A percentile compares a stretch with the other conserved stretches of the same genome.
Conservation (phyloP, 768 basidiomycete species). For the Mycena vulgaris region DNA sequence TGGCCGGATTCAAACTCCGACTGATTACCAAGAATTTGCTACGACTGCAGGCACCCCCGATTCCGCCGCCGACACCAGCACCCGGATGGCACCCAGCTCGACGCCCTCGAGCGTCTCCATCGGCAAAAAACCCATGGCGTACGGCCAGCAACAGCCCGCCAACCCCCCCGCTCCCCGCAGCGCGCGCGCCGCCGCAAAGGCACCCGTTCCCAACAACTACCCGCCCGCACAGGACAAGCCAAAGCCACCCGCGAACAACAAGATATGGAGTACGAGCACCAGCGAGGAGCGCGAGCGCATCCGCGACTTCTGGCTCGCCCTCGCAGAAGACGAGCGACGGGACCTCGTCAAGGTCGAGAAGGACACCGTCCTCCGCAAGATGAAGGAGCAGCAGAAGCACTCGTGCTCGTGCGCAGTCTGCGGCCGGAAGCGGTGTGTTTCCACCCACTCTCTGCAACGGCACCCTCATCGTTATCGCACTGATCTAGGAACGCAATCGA, state of each 20-base stretch:
- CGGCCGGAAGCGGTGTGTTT: conserved; percentile 92
- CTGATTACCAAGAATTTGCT: neutral
- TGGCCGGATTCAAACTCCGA: neutral
- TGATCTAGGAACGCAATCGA: conserved; percentile 91
- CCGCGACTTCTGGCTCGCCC: conserved; percentile 96
- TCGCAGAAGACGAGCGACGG: conserved; percentile 92
- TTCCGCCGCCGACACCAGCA: too few relatives aligned
- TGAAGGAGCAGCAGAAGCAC: conserved; percentile 99
- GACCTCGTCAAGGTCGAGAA: conserved; percentile 98
- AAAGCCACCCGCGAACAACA: conserved; percentile 61
- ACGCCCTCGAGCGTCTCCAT: conserved; percentile 85
- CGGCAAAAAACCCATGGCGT: conserved; percentile 95
- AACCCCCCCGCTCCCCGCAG: conserved; percentile 59
- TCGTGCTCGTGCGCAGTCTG: conserved; percentile 97
- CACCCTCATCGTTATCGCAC: conserved; percentile 1
- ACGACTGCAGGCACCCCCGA: too few relatives aligned
- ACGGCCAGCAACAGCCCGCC: conserved; percentile 56
- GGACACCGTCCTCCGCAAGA: conserved; percentile 96
- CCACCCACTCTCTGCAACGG: neutral
- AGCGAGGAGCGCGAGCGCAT: conserved; percentile 96
- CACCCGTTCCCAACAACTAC: conserved; percentile 57
- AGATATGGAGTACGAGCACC: conserved; percentile 96
- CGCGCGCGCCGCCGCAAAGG: conserved; percentile 65
- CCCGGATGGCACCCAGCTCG: neutral
- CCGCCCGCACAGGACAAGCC: conserved; percentile 40